These are phyloP conservation scores for Pseudodiploospora longispora DNA, from an alignment of 2,329 filamentous ascomycete genomes.

Conservation along the genomic window DNA sequence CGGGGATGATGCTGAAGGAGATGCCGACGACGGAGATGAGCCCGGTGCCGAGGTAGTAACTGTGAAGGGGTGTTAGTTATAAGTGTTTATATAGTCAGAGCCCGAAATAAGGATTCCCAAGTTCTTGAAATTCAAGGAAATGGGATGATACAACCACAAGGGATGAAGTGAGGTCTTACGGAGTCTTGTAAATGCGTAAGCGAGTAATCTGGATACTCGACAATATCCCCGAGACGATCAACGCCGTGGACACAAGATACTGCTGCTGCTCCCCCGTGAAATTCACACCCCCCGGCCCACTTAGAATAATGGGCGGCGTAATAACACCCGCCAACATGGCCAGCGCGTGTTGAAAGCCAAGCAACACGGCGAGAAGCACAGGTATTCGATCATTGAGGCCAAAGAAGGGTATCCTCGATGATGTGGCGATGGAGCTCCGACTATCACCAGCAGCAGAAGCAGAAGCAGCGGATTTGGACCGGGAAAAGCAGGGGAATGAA, in stretches of 20 bases:
- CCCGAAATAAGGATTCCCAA: not conserved
- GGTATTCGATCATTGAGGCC: conserved; percentile 76
- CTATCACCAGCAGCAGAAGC: conserved; percentile 30
- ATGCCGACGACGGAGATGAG: conserved; percentile 70
- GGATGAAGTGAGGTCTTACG: conserved; percentile 25
- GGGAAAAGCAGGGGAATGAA: conserved; percentile 38
- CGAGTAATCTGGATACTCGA: conserved; percentile 70
- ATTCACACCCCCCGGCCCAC: conserved; percentile 54
- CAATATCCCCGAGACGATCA: conserved; percentile 71
- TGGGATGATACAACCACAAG: not conserved
- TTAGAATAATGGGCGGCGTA: conserved; percentile 68
- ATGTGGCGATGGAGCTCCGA: no score
- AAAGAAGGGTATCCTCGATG: conserved; percentile 54
- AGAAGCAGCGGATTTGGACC: no score
- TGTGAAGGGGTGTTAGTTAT: conserved; percentile 19
- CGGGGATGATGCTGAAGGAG: conserved; percentile 25
- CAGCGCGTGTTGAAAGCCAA: conserved; percentile 73
- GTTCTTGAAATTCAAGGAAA: not conserved
- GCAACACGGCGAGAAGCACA: conserved; percentile 61
- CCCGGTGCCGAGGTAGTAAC: conserved; percentile 71
- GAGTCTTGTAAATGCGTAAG: conserved; percentile 62
- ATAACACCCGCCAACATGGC: conserved; percentile 72
- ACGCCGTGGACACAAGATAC: conserved; percentile 70
- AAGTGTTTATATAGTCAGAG: not conserved
- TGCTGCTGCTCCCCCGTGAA: conserved; percentile 53